These are phyloP conservation scores for Dendrobium officinale DNA, from an alignment of 106 monocot genomes.

Conservation along the genomic window DNA sequence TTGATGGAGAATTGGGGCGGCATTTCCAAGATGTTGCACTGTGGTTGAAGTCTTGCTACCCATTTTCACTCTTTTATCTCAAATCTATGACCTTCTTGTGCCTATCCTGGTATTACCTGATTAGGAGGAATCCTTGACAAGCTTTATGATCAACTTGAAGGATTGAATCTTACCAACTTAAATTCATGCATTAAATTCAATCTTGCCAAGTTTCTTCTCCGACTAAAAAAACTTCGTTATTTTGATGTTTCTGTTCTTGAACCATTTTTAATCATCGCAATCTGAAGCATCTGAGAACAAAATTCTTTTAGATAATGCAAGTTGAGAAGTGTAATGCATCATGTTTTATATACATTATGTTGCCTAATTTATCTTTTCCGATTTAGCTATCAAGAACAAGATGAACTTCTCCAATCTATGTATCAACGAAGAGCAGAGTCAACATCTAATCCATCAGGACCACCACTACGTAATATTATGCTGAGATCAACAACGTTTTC, in stretches of 20 bases:
- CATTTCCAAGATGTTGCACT: not conserved
- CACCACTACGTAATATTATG: conserved; percentile 46
- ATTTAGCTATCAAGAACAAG: conserved; percentile 58
- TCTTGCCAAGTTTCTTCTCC: not conserved
- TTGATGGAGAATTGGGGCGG: not conserved
- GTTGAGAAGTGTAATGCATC: not conserved
- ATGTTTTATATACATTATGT: not conserved
- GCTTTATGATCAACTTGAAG: not conserved
- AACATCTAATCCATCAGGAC: conserved; percentile 40
- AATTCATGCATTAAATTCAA: not conserved
- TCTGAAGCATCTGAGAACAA: not conserved
- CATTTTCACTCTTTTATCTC: not conserved
- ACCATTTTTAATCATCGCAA: not conserved
- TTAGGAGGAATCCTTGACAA: not conserved
- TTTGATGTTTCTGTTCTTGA: not conserved
- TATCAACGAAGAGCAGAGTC: conserved; percentile 43
- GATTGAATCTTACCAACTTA: not conserved
- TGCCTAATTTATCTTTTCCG: not conserved
- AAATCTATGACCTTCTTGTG: no score
- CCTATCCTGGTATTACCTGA: not conserved
- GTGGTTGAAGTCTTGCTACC: not conserved
- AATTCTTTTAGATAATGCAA: not conserved
- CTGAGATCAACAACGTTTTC: conserved; percentile 41
- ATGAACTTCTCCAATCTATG: conserved; percentile 56
- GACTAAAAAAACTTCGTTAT: no score